These are phyloP conservation scores for Halenospora varia DNA, from an alignment of 495 filamentous ascomycete species.

Conservation along the genomic window DNA sequence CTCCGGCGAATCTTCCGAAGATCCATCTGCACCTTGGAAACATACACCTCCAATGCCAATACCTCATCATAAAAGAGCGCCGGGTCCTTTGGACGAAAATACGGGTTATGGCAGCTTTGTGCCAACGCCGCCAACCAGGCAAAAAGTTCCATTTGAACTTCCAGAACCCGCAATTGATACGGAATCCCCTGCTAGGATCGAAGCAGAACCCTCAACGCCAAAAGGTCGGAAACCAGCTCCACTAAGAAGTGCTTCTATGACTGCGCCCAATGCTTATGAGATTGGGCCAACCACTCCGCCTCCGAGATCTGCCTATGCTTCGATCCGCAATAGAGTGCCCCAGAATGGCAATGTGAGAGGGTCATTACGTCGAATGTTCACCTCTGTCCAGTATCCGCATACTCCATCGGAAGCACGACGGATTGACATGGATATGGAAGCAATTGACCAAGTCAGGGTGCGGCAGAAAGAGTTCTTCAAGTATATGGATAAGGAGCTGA, in stretches of 20 bases:
- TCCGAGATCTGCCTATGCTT: slow-evolving; percentile 25
- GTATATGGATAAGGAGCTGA: too few species aligned
- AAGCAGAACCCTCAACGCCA: background rate
- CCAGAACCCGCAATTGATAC: slow-evolving; percentile 67
- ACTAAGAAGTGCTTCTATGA: slow-evolving; percentile 13
- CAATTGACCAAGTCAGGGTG: too few species aligned
- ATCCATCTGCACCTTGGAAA: slow-evolving; percentile 1
- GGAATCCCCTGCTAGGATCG: background rate
- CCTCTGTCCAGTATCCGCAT: too few species aligned
- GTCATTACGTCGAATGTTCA: slow-evolving; percentile 38
- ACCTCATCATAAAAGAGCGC: slow-evolving; percentile 17
- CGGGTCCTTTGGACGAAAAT: background rate
- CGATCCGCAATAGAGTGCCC: slow-evolving; percentile 30
- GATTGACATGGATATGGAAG: too few species aligned
- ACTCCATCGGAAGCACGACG: too few species aligned
- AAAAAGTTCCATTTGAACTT: slow-evolving; percentile 49
- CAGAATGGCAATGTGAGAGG: slow-evolving; percentile 17
- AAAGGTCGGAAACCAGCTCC: slow-evolving; percentile 15
- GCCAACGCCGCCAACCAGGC: slow-evolving; percentile 50
- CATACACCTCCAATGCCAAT: slow-evolving; percentile 28
- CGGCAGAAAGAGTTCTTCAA: too few species aligned
- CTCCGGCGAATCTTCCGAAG: slow-evolving; percentile 11
- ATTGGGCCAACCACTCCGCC: slow-evolving; percentile 33
- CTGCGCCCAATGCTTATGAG: slow-evolving; percentile 34
- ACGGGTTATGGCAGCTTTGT: slow-evolving; percentile 73